phyloP scores from a whole-genome alignment of 1,284 basidiomycete genomes.

The Coriolopsis trogii region DNA sequence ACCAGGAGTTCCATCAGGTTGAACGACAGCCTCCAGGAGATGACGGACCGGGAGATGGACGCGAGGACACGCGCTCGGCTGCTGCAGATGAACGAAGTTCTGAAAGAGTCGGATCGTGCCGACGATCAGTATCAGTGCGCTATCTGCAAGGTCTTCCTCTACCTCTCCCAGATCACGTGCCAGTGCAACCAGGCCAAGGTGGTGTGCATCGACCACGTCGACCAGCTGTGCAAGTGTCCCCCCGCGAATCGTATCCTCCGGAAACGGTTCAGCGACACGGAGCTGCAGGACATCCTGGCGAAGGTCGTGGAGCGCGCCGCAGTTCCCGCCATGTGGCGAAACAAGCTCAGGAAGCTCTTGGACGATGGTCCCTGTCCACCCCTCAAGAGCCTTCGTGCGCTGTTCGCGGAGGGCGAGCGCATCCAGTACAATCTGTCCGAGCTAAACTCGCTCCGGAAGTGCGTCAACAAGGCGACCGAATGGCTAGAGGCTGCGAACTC shows the following conservation, averaged over 20 bases:
- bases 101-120: slow-evolving; percentile 80
- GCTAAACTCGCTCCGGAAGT: slow-evolving; percentile 72
- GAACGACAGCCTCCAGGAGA: slow-evolving; percentile 81
- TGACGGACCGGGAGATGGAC: slow-evolving; percentile 84
- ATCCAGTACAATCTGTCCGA: slow-evolving; percentile 79
- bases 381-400: slow-evolving; percentile 74
- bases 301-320: slow-evolving; percentile 74
- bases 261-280: slow-evolving; percentile 82
- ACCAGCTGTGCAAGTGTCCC: slow-evolving; percentile 75
- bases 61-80: slow-evolving; percentile 66
- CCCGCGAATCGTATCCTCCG: slow-evolving; percentile 67
- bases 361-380: slow-evolving; percentile 70
- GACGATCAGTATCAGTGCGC: slow-evolving; percentile 97
- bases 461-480: slow-evolving; percentile 79
- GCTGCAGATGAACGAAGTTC: slow-evolving; percentile 63
- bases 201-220: slow-evolving; percentile 86
- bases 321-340: slow-evolving; percentile 76
- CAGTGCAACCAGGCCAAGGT: slow-evolving; percentile 77
- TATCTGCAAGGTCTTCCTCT: slow-evolving; percentile 94
- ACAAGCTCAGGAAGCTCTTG: slow-evolving; percentile 71
- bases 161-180: slow-evolving; percentile 91
- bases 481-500: slow-evolving; percentile 83
- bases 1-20: slow-evolving; percentile 56
- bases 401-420: slow-evolving; percentile 86
- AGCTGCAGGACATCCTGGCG: slow-evolving; percentile 69